Evolutionary conservation across 1,139 yeast species (phyloP).

Genomic region (Spathaspora sp.): DNA sequence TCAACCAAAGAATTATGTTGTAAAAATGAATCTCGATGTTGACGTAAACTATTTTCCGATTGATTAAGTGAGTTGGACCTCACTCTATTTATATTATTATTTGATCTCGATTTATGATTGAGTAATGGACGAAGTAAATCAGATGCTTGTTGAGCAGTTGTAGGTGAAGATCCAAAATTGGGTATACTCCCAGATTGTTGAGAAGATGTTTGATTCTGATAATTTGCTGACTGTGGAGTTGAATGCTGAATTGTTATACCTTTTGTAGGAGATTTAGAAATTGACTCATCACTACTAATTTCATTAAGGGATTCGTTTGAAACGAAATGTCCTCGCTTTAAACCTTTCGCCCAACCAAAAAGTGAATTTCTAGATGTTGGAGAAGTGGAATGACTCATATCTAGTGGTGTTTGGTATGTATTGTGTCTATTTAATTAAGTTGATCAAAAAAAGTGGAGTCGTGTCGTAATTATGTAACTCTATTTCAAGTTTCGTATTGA

Average conservation of each 20-base stretch:
- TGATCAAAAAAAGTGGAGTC: background rate
- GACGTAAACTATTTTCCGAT: constrained; percentile 43
- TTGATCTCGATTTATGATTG: constrained; percentile 50
- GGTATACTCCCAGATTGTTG: constrained; percentile 2
- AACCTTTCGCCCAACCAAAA: constrained; percentile 50
- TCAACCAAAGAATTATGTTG: constrained; percentile 44
- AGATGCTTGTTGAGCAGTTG: constrained; percentile 13
- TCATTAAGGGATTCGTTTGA: constrained; percentile 45
- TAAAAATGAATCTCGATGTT: constrained; percentile 57
- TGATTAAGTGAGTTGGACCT: constrained; percentile 38
- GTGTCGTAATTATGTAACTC: background rate
- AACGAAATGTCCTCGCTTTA: constrained; percentile 38
- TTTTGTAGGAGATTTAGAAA: constrained; percentile 12
- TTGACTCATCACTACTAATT: constrained; percentile 31
- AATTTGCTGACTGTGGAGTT: constrained; percentile 7
- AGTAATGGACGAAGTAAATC: constrained; percentile 48
- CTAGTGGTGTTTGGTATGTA: too few species aligned
- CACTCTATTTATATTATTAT: constrained; percentile 45
- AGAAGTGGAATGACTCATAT: constrained; percentile 44
- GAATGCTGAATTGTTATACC: constrained; percentile 6
- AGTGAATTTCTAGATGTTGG: constrained; percentile 43
- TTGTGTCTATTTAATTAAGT: background rate
- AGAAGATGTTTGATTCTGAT: background rate
- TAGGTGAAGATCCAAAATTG: constrained; percentile 9
- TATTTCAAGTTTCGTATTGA: background rate